Evolutionary conservation across 306 rosid genomes (phyloP).

Genomic region (Prunus armeniaca): DNA sequence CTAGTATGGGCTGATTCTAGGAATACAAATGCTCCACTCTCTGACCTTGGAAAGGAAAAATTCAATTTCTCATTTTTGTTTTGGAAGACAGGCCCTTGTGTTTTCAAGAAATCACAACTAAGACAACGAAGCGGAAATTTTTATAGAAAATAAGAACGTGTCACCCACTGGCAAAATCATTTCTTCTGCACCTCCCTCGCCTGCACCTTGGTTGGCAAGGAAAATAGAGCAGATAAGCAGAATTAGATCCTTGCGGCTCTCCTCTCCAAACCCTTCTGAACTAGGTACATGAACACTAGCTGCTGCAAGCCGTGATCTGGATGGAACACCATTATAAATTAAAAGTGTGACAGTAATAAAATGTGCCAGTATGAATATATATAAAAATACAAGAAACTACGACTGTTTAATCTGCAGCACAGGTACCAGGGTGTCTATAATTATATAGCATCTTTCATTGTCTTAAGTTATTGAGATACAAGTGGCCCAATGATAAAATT

Average conservation of each 20-base stretch:
- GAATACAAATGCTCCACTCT: neutral
- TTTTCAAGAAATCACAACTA: neutral
- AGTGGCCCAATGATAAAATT: neutral
- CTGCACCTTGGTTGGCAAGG: constrained; percentile 85
- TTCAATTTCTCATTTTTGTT: neutral
- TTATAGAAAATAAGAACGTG: constrained; percentile 15
- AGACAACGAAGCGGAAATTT: neutral
- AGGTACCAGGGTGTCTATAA: neutral
- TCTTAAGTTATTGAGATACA: neutral
- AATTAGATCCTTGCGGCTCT: constrained; percentile 53
- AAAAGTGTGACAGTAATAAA: neutral
- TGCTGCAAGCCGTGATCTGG: constrained; percentile 58
- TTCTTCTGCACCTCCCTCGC: constrained; percentile 71
- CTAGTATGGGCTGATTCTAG: neutral
- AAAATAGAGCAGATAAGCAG: constrained; percentile 76
- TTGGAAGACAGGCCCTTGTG: neutral
- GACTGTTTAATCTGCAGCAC: neutral
- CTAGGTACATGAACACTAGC: constrained; percentile 41
- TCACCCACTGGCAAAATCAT: constrained; percentile 47
- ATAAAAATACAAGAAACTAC: neutral
- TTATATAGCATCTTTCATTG: neutral
- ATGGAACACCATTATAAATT: neutral
- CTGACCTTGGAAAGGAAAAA: neutral
- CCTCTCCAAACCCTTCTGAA: constrained; percentile 41
- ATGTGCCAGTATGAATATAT: neutral